Percentiles rank a stretch among this genome's conserved stretches.
These are phyloP conservation scores for Sextonia rubra DNA, from an alignment of 164 flowering plant species.

Conservation along the genomic window DNA sequence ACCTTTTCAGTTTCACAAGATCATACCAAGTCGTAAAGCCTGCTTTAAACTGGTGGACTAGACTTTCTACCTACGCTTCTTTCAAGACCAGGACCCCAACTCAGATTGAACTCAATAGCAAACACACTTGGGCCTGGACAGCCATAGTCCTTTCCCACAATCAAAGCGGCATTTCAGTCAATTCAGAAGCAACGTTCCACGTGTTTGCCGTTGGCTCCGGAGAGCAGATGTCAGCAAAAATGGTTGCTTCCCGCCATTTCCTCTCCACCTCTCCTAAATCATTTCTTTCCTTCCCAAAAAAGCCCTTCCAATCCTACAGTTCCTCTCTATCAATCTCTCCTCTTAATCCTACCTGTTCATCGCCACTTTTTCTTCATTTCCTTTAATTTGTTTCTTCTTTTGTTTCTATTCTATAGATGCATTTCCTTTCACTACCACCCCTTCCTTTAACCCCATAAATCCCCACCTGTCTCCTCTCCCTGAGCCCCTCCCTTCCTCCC, in stretches of 20 bases:
- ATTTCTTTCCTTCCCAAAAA: background rate
- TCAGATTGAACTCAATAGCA: too few species aligned
- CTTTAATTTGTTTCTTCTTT: constrained; percentile 6
- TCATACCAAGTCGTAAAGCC: too few species aligned
- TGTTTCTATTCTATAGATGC: background rate
- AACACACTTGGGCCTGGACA: too few species aligned
- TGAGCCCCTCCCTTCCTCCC: constrained; percentile 5
- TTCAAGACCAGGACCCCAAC: too few species aligned
- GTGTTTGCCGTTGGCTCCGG: background rate
- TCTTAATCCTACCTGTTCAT: constrained; percentile 24
- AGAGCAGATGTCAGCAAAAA: too few species aligned
- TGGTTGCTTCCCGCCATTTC: background rate
- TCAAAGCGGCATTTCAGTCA: too few species aligned
- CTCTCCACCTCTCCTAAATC: background rate
- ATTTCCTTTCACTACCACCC: constrained; percentile 3
- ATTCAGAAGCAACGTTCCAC: background rate
- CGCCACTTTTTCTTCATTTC: constrained; percentile 4
- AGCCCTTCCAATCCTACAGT: background rate
- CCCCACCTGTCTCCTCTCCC: constrained; percentile 6
- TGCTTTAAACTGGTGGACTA: too few species aligned
- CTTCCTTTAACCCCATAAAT: constrained; percentile 14
- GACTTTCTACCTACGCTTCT: too few species aligned
- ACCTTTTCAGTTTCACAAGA: too few species aligned
- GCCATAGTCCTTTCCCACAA: too few species aligned
- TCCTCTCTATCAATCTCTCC: constrained; percentile 27